A percentile compares a stretch with the other conserved stretches of the same genome.
These are phyloP conservation scores for Aspergillus costaricaensis DNA, from an alignment of 2,329 filamentous ascomycete species.

Conservation along the genomic window DNA sequence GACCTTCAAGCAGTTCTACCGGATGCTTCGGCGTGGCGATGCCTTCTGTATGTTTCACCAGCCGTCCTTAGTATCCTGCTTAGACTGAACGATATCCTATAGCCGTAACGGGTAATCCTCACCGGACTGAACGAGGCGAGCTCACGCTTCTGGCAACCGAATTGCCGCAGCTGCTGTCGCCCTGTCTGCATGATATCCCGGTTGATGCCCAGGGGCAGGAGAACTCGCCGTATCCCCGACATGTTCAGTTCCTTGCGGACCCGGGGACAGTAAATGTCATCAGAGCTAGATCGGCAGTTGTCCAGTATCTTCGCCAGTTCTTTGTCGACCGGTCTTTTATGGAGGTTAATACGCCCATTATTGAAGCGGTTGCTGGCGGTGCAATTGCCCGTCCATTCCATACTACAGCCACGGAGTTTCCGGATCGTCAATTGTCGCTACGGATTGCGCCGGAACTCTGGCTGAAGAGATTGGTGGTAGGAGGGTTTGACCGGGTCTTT, in stretches of 20 bases:
- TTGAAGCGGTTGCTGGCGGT: constrained; percentile 80
- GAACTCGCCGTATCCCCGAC: constrained; percentile 72
- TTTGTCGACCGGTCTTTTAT: constrained; percentile 72
- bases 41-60: constrained; percentile 67
- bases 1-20: constrained; percentile 62
- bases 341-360: constrained; percentile 88
- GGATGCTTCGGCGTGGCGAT: constrained; percentile 76
- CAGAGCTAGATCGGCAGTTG: constrained; percentile 71
- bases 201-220: constrained; percentile 69
- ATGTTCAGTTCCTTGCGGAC: constrained; percentile 84
- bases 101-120: constrained; percentile 71
- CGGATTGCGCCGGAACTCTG: constrained; percentile 93
- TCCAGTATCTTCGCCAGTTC: constrained; percentile 71
- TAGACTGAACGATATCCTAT: constrained; percentile 21
- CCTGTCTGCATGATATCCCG: constrained; percentile 78
- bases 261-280: constrained; percentile 67
- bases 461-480: constrained; percentile 88
- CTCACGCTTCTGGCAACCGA: constrained; percentile 69
- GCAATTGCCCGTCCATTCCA: constrained; percentile 84
- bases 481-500: constrained; percentile 84
- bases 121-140: constrained; percentile 71
- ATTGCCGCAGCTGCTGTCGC: constrained; percentile 72
- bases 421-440: constrained; percentile 70
- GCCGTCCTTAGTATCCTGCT: constrained; percentile 11
- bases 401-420: constrained; percentile 75